Evolutionary conservation across 306 rosid species (phyloP).

Genomic region (Medicago lupulina): DNA sequence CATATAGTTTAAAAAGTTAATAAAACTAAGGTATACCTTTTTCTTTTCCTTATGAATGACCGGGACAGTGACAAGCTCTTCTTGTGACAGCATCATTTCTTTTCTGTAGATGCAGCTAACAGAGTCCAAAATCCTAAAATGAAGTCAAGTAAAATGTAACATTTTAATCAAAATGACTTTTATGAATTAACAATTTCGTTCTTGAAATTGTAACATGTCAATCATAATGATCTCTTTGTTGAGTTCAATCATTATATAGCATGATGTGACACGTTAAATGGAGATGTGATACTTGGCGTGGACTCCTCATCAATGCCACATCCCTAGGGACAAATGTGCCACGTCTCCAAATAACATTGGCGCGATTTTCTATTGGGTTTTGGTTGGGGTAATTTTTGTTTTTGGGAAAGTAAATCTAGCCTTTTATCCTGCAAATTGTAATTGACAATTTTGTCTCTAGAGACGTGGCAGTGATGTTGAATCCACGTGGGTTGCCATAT

Average conservation of each 20-base stretch:
- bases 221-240: too few relatives aligned
- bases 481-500: neutral
- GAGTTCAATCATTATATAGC: neutral
- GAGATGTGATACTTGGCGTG: neutral
- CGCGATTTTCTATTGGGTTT: neutral
- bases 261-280: neutral
- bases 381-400: neutral
- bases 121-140: conserved; percentile 67
- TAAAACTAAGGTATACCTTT: conserved; percentile 55
- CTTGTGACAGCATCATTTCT: conserved; percentile 59
- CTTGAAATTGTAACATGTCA: too few relatives aligned
- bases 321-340: neutral
- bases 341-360: neutral
- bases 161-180: too few relatives aligned
- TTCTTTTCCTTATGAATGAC: conserved; percentile 76
- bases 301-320: neutral
- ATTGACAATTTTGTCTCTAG: neutral
- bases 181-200: too few relatives aligned
- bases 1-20: neutral
- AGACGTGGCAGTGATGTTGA: neutral
- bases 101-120: conserved; percentile 63
- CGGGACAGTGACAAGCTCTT: conserved; percentile 48
- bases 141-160: conserved; percentile 15
- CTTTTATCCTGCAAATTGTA: neutral
- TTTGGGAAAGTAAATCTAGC: too few relatives aligned